Percentiles rank a stretch among this genome's conserved stretches.
Evolutionary conservation across 2,329 filamentous ascomycete species (phyloP).

Genomic region (Spiromastix sp.): DNA sequence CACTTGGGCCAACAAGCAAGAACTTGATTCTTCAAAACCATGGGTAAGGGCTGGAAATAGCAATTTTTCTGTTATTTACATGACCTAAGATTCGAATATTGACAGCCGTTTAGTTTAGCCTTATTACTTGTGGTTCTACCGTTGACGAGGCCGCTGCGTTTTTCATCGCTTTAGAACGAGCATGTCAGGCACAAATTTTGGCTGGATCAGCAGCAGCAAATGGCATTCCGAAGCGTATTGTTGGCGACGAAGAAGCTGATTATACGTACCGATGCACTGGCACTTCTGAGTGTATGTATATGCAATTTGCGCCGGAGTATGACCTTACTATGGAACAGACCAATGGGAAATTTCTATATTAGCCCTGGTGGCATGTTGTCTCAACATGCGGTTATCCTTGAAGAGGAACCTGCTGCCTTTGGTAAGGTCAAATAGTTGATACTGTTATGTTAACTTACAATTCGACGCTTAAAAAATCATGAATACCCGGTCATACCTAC

Average conservation of each 20-base stretch:
- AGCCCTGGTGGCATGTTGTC: too few relatives aligned
- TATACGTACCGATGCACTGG: slow-evolving; percentile 15
- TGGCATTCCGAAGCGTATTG: slow-evolving; percentile 40
- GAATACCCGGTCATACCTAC: too few relatives aligned
- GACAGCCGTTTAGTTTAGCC: too few relatives aligned
- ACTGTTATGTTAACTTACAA: too few relatives aligned
- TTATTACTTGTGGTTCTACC: slow-evolving; percentile 58
- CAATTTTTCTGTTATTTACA: background rate
- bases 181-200: slow-evolving; percentile 56
- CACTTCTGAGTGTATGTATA: slow-evolving; percentile 40
- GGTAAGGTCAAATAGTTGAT: too few relatives aligned
- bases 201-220: slow-evolving; percentile 56
- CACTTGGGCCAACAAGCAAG: slow-evolving; percentile 51
- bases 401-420: too few relatives aligned
- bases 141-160: slow-evolving; percentile 66
- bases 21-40: slow-evolving; percentile 58
- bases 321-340: slow-evolving; percentile 19
- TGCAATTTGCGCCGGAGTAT: slow-evolving; percentile 44
- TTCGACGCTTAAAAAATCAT: too few relatives aligned
- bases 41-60: slow-evolving; percentile 29
- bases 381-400: too few relatives aligned
- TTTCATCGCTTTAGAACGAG: slow-evolving; percentile 57
- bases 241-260: slow-evolving; percentile 43
- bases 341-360: slow-evolving; percentile 3
- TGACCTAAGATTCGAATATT: background rate